Conservation (phyloP, 108 stramenopile species). For the Nitzschia sp. region DNA sequence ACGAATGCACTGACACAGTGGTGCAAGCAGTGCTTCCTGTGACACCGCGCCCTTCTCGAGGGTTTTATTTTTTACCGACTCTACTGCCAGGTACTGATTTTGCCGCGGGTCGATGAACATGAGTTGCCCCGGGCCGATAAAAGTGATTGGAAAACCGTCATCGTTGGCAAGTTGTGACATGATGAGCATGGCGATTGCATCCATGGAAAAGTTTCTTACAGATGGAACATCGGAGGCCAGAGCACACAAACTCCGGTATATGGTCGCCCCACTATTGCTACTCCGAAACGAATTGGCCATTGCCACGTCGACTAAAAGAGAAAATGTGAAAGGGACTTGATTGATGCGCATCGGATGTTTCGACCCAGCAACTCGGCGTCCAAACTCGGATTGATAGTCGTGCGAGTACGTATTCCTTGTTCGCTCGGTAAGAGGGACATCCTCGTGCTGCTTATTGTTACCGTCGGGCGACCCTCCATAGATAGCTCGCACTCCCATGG, state of each 20-base stretch:
- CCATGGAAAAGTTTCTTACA: conserved; percentile 68
- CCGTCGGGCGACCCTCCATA: conserved; percentile 32
- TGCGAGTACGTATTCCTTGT: conserved; percentile 59
- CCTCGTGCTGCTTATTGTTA: conserved; percentile 17
- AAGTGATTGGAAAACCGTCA: conserved; percentile 32
- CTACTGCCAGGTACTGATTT: conserved; percentile 46
- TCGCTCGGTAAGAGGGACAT: conserved; percentile 39
- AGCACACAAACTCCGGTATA: conserved; percentile 58
- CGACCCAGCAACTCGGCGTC: conserved; percentile 32
- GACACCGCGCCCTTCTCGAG: conserved; percentile 6
- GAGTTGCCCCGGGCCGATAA: conserved; percentile 36
- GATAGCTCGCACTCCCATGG: conserved; percentile 77
- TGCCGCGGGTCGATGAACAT: conserved; percentile 35
- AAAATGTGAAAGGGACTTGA: conserved; percentile 57
- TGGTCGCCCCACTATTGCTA: conserved; percentile 37
- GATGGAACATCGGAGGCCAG: conserved; percentile 56
- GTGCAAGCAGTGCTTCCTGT: conserved; percentile 50
- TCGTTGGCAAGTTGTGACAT: conserved; percentile 48
- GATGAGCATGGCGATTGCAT: conserved; percentile 60
- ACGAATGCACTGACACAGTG: conserved; percentile 67
- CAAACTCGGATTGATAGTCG: conserved; percentile 49
- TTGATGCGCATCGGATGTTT: conserved; percentile 53
- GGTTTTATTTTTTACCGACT: conserved; percentile 7
- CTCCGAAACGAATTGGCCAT: conserved; percentile 70
- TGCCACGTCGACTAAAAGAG: conserved; percentile 65